phyloP scores from a whole-genome alignment of 176 grass and related monocot species.

The Aegilops bicornis region DNA sequence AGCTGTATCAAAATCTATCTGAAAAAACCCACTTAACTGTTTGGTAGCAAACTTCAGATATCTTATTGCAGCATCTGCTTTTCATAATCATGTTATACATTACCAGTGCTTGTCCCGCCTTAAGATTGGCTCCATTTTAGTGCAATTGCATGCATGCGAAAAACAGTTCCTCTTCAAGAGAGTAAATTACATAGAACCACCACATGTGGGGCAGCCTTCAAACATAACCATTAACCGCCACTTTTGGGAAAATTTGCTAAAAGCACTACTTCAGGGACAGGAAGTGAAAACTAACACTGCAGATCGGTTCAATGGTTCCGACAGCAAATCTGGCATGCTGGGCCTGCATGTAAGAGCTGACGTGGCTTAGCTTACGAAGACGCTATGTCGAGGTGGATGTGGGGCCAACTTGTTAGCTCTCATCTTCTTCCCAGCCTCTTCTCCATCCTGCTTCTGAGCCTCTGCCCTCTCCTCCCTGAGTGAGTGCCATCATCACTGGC shows the following conservation, averaged over 20 bases:
- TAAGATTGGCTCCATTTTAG: conserved; percentile 23
- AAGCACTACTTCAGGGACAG: not conserved
- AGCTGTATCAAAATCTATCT: not conserved
- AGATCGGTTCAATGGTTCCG: not conserved
- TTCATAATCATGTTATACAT: conserved; percentile 22
- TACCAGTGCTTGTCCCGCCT: conserved; percentile 3
- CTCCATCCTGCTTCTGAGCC: not conserved
- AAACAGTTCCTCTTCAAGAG: conserved; percentile 8
- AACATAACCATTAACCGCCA: not conserved
- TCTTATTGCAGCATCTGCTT: not conserved
- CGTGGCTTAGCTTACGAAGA: not conserved
- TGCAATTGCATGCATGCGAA: conserved; percentile 8
- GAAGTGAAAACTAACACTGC: not conserved
- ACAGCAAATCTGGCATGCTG: not conserved
- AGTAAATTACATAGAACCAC: not conserved
- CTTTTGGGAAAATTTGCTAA: not conserved
- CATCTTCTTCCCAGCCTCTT: not conserved
- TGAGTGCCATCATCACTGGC: not conserved
- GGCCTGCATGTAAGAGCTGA: not conserved
- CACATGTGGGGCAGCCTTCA: not conserved
- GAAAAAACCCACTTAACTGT: not conserved
- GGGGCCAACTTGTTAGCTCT: not conserved
- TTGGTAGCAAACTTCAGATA: not conserved
- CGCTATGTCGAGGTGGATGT: not conserved
- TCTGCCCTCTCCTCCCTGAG: not conserved